A percentile compares a stretch with the other conserved stretches of the same genome.
Evolutionary conservation across 768 basidiomycete species (phyloP).

Genomic region (Cantharellus anzutake): DNA sequence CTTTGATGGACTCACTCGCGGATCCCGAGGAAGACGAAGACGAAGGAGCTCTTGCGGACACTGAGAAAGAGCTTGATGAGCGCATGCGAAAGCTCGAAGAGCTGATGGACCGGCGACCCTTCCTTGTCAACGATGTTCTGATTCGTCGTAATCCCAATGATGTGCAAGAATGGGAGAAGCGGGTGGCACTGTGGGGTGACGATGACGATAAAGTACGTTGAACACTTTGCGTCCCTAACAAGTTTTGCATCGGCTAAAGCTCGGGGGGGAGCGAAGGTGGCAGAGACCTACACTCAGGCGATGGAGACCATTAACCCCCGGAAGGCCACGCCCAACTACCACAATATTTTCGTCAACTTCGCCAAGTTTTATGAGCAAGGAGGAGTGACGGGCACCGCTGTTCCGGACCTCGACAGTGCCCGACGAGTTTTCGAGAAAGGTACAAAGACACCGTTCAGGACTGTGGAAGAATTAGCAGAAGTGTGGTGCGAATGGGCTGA

Average conservation of each 20-base stretch:
- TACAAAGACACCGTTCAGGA: conserved; percentile 76
- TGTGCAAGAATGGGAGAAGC: conserved; percentile 98
- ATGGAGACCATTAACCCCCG: conserved; percentile 74
- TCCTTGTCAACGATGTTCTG: conserved; percentile 90
- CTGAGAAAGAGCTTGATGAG: conserved; percentile 64
- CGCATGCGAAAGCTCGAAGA: conserved; percentile 89
- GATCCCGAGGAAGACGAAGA: conserved; percentile 41
- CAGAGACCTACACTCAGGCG: conserved; percentile 82
- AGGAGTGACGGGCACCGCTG: conserved; percentile 59
- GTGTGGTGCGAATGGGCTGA: conserved; percentile 99
- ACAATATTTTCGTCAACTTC: conserved; percentile 84
- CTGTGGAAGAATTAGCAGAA: conserved; percentile 95
- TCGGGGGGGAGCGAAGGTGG: too few species aligned
- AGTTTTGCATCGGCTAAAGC: too few species aligned
- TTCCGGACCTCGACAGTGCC: conserved; percentile 65
- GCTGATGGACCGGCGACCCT: conserved; percentile 85
- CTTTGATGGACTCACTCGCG: conserved; percentile 72
- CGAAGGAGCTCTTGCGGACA: conserved; percentile 63
- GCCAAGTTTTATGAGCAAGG: conserved; percentile 97
- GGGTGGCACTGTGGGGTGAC: conserved; percentile 81
- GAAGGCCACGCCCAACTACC: conserved; percentile 78
- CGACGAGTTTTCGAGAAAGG: conserved; percentile 89
- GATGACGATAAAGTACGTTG: conserved; percentile 78
- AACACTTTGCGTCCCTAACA: background rate
- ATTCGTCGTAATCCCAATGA: conserved; percentile 89